Evolutionary conservation across 2,329 filamentous ascomycete genomes (phyloP).

Genomic region (Ascosphaera pollenicola): DNA sequence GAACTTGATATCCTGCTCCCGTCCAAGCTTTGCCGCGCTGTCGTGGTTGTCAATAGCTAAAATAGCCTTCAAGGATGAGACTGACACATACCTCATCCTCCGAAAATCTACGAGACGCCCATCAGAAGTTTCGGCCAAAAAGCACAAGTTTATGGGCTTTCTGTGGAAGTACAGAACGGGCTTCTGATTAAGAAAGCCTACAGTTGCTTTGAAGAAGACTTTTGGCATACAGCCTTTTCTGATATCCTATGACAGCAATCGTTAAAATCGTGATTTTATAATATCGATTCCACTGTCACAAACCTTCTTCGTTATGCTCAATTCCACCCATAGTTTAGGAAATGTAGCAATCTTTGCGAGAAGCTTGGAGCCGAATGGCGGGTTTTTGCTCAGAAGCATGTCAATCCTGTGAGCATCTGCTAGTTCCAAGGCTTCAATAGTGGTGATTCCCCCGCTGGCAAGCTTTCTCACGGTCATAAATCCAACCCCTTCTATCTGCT

Average conservation of each 20-base stretch:
- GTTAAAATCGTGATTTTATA: too few species aligned
- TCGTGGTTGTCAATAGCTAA: too few species aligned
- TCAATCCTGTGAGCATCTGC: conserved; percentile 56
- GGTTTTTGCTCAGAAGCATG: conserved; percentile 51
- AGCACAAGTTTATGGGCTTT: conserved; percentile 45
- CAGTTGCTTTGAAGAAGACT: conserved; percentile 40
- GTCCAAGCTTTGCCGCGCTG: conserved; percentile 25
- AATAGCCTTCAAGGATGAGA: too few species aligned
- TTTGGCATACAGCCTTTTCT: conserved; percentile 21
- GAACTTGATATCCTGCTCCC: conserved; percentile 37
- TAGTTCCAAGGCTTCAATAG: conserved; percentile 44
- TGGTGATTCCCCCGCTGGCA: conserved; percentile 44
- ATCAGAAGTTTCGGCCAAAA: conserved; percentile 50
- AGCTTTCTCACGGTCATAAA: conserved; percentile 54
- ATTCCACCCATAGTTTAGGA: conserved; percentile 38
- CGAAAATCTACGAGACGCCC: conserved; percentile 48
- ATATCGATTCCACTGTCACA: background rate
- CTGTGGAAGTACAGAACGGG: conserved; percentile 25
- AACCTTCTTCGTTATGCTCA: conserved; percentile 29
- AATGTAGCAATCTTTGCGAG: conserved; percentile 45
- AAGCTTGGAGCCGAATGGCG: conserved; percentile 57
- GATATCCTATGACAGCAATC: conserved; percentile 12
- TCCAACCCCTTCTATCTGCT: conserved; percentile 63
- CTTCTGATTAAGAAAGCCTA: conserved; percentile 51
- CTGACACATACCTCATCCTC: conserved; percentile 27